Conservation (phyloP, 2,329 filamentous ascomycete species). For the Pseudopyrenochaeta lycopersici region DNA sequence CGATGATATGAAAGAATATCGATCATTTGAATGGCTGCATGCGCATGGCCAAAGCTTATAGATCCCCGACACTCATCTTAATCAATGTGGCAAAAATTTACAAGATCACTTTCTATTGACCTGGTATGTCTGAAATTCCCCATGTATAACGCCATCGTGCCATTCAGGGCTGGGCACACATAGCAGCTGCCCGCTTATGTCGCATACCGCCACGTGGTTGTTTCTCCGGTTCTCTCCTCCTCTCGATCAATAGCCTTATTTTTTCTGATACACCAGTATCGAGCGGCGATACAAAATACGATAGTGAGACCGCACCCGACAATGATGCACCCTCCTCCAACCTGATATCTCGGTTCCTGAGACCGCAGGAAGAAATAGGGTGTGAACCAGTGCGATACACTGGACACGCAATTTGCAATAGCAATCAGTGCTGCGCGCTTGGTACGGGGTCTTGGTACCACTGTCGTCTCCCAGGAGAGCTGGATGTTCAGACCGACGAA, state of each 20-base stretch:
- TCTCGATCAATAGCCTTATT: conserved; percentile 9
- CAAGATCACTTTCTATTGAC: too few relatives aligned
- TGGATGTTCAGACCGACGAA: conserved; percentile 53
- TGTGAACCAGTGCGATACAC: conserved; percentile 53
- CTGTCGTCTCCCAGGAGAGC: conserved; percentile 54
- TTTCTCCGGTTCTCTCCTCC: conserved; percentile 7
- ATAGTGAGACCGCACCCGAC: conserved; percentile 2
- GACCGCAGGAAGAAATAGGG: conserved; percentile 48
- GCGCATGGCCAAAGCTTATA: too few relatives aligned
- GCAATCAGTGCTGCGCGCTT: conserved; percentile 56
- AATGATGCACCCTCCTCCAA: conserved; percentile 22
- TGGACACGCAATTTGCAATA: conserved; percentile 53
- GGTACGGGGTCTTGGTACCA: conserved; percentile 51
- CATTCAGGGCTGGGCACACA: too few relatives aligned
- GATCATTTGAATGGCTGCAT: too few relatives aligned
- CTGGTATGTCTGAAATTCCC: too few relatives aligned
- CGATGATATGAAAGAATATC: too few relatives aligned
- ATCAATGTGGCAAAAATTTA: too few relatives aligned
- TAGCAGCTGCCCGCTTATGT: background rate
- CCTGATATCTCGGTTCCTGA: conserved; percentile 18
- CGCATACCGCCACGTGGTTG: background rate
- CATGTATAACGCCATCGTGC: too few relatives aligned
- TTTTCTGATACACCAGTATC: conserved; percentile 4
- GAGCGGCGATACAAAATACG: conserved; percentile 1
- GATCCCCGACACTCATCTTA: too few relatives aligned